phyloP scores from a whole-genome alignment of 2,329 filamentous ascomycete genomes.

The Aspergillus nomiae region DNA sequence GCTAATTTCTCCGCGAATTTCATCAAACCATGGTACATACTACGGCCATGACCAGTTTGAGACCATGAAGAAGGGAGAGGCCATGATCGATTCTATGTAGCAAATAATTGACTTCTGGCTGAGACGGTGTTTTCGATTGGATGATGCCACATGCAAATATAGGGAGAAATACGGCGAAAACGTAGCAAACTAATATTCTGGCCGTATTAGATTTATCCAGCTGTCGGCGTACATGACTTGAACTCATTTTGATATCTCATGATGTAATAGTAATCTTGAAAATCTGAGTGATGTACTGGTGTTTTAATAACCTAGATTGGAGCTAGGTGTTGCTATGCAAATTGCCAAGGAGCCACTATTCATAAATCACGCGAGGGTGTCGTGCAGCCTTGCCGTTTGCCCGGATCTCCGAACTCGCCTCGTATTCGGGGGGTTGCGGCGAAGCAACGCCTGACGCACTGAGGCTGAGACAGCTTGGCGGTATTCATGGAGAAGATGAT shows the following conservation, averaged over 20 bases:
- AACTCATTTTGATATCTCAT: background rate
- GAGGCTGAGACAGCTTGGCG: background rate
- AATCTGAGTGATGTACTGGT: background rate
- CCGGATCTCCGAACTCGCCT: background rate
- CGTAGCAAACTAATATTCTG: background rate
- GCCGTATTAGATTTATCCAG: background rate
- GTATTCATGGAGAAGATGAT: background rate
- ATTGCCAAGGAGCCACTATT: background rate
- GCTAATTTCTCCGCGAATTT: background rate
- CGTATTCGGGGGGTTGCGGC: background rate
- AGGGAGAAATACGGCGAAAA: background rate
- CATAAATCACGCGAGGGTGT: background rate
- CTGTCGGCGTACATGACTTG: background rate
- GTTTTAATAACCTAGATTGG: background rate
- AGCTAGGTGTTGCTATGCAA: background rate
- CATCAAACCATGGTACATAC: background rate
- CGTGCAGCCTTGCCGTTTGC: background rate
- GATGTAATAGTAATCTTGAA: background rate
- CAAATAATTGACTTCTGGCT: background rate
- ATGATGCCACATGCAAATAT: background rate
- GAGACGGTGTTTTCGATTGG: background rate
- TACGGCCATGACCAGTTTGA: background rate
- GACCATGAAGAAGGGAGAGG: background rate
- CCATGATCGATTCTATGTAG: background rate
- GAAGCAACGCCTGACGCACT: background rate